Evolutionary conservation across 768 basidiomycete species (phyloP), one percentile per base, ranked within the genome.

Genomic region (Amanita rimosa): DNA sequence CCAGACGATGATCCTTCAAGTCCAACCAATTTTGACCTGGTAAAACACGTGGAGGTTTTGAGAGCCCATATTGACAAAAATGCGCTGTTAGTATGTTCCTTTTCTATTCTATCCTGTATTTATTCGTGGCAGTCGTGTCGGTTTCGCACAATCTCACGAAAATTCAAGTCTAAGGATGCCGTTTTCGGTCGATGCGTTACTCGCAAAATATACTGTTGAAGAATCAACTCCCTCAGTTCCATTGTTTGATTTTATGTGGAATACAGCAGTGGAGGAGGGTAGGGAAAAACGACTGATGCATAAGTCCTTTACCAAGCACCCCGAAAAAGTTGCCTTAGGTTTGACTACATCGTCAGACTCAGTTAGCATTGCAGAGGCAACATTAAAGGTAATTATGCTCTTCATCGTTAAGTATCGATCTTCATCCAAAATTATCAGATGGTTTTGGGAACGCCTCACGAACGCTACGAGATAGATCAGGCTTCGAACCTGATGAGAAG

Each of bases 61-160:
- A 76, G 94, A 36, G 72, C 72, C 8, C 76, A 89, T 56, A 70
- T 96, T 26, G 88, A 94, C 60, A 96, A 96, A 65, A 83, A 81
- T 60, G 79, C 83, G 1, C 56, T 96, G 93, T 94, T 58, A 65
- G 90, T 75, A 31, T 6, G n/a, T 41, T 48, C 7, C 27, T 38
- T 33, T 22, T 45, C 26, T 10, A 49, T 31, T 21, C 9, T 26
- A 5, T 11, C 42, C 27, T 21, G 37, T 42, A 36, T 54, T 58
- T 50, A 62, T 54, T 26, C 53, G 21, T 46, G 39, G 26, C n/a
- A 52, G 84, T 53, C 78, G 82, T 14, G 79, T 83, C 49, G 82
- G 81, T 14, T 79, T 79, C 55, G 67, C 71, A 40, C 71, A 79
- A 53, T 64, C 64, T 14, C 59, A 62, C 60, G 55, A 71, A 62